These are phyloP conservation scores for Phytophthora macrochlamydospora DNA, from an alignment of 352 stramenopile genomes.

Conservation along the genomic window DNA sequence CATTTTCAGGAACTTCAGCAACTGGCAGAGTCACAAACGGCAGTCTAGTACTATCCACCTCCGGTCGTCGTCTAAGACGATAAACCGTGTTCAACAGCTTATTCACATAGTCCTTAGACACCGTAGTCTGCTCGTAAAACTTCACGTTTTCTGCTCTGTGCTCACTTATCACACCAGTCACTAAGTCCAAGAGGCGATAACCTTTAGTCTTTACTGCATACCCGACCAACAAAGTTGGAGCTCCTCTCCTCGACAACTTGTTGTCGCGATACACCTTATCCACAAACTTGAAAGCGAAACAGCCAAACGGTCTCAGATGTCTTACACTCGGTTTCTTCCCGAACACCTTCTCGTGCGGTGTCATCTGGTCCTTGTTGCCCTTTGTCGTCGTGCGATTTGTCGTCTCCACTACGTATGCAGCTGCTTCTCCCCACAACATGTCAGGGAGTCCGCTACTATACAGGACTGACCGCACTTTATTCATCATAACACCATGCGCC, in stretches of 20 bases:
- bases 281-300: background rate
- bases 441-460: slow-evolving; percentile 7
- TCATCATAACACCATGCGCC: background rate
- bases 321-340: slow-evolving; percentile 10
- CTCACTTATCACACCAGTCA: slow-evolving; percentile 9
- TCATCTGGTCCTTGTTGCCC: slow-evolving; percentile 10
- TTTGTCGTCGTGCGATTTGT: slow-evolving; percentile 8
- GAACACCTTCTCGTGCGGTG: slow-evolving; percentile 15
- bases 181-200: slow-evolving; percentile 15
- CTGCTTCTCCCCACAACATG: slow-evolving; percentile 12
- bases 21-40: slow-evolving; percentile 5
- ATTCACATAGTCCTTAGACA: slow-evolving; percentile 12
- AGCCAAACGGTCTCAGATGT: slow-evolving; percentile 12
- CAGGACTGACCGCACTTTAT: slow-evolving; percentile 4
- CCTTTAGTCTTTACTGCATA: slow-evolving; percentile 16
- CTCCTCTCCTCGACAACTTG: background rate
- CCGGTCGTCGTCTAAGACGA: slow-evolving; percentile 5
- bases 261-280: background rate
- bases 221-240: background rate
- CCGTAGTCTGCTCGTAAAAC: slow-evolving; percentile 19
- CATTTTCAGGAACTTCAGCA: background rate
- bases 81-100: slow-evolving; percentile 14
- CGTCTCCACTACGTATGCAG: slow-evolving; percentile 6
- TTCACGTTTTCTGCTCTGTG: slow-evolving; percentile 14
- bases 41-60: slow-evolving; percentile 8